Conservation (phyloP, 108 stramenopile genomes). For the Skeletonema costatum region DNA sequence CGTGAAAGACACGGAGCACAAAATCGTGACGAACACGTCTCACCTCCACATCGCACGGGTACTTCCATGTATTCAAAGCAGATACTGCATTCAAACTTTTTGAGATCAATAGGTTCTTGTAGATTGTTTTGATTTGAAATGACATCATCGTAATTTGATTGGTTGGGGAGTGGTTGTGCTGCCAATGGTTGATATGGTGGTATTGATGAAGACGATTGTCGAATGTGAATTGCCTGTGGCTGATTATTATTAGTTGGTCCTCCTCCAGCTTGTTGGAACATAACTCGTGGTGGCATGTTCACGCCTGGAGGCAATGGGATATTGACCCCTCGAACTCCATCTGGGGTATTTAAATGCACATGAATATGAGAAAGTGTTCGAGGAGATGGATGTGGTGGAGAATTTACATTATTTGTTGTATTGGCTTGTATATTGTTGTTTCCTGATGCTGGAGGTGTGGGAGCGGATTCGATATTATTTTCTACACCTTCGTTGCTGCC, state of each 20-base stretch:
- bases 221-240: not conserved
- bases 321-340: not conserved
- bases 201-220: not conserved
- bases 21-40: not conserved
- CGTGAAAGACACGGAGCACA: not conserved
- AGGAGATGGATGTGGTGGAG: not conserved
- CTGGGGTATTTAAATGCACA: not conserved
- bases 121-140: not conserved
- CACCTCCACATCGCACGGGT: not conserved
- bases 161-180: conserved; percentile 4
- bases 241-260: not conserved
- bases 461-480: no score
- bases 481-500: not conserved
- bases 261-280: not conserved
- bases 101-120: not conserved
- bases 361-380: not conserved
- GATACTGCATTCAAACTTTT: not conserved
- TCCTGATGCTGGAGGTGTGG: not conserved
- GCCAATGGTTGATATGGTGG: not conserved
- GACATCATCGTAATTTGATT: not conserved
- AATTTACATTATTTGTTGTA: not conserved
- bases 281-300: not conserved
- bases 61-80: conserved; percentile 5
- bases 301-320: not conserved
- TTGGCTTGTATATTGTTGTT: not conserved